Evolutionary conservation across 805 yeast genomes (phyloP), one percentile per base, ranked within the genome.

Genomic region (Clavispora santaluciae): DNA sequence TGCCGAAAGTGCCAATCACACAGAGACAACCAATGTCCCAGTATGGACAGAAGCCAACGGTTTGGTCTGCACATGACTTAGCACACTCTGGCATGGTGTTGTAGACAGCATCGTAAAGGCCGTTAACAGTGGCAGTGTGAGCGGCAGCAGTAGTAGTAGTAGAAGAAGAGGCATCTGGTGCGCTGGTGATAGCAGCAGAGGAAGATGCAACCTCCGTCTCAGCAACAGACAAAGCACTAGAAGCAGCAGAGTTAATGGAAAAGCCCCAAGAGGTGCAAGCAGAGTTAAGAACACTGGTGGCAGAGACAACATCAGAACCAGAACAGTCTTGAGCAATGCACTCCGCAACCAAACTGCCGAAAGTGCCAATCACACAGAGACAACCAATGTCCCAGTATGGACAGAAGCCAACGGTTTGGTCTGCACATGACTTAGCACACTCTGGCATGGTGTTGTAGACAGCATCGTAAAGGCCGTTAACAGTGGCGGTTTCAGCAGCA

Each of bases 371-470:
- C 26, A 42, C 46, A 34, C 50, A 46, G 15, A 46, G 44, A 38
- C 50, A 46, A 3, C 48, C 50, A 38, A 43, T 36, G 15, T 46
- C 49, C 50, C 50, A 46, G 38, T 46, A 44, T 29, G 50, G 49
- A 24, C 50, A 46, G 7, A 24, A 6, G 5, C 38, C 28, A 15
- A 16, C 34, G 20, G 13, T 34, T 9, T 12, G 6, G 10, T 36
- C 38, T 16, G 42, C 49, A 38, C 50, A 46, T 18, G 22, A 26
- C 21, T 40, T 39, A 34, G 49, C 49, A 36, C 51, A 44, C 18
- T 36, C 38, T 9, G 48, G 46, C 21, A 44, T 42, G 6, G 23
- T n/a, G 38, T 43, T 41, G 26, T 22, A 38, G 18, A 47, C 28
- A 16, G 46, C 42, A 33, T 47, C 49, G 18, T 48, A 45, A 33